These are phyloP conservation scores for Aegilops tauschii DNA, from an alignment of 176 grass and related monocot species.

Conservation along the genomic window DNA sequence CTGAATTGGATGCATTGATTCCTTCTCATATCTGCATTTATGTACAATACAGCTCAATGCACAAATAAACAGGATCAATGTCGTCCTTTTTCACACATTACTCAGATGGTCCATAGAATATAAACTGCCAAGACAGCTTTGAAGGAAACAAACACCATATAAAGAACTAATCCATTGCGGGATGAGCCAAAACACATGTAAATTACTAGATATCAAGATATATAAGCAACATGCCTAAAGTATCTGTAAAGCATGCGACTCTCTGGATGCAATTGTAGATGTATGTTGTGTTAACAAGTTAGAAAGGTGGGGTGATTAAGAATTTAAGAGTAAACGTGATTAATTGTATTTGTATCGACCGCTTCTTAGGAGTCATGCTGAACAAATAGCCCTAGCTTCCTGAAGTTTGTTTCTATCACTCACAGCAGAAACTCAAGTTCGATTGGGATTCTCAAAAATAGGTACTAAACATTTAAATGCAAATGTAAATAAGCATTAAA, in stretches of 20 bases:
- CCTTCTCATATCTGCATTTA: constrained; percentile 86
- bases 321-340: background rate
- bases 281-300: constrained; percentile 2
- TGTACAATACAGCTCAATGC: constrained; percentile 10
- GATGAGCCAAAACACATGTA: background rate
- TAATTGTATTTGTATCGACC: background rate
- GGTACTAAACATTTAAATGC: background rate
- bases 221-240: background rate
- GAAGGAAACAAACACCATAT: constrained; percentile 2
- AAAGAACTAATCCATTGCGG: background rate
- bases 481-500: background rate
- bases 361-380: background rate
- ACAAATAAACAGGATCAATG: constrained; percentile 23
- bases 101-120: constrained; percentile 15
- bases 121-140: constrained; percentile 6
- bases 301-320: background rate
- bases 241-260: background rate
- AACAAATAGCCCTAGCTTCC: background rate
- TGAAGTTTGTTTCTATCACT: background rate
- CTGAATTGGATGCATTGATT: constrained; percentile 69
- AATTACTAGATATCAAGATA: no score
- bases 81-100: background rate
- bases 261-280: background rate
- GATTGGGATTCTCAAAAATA: background rate
- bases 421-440: constrained; percentile 8